Percentiles rank a stretch among this genome's conserved stretches.
phyloP scores from a whole-genome alignment of 192 early-diverging fungal genomes.

The Spizellomyces punctatus region DNA sequence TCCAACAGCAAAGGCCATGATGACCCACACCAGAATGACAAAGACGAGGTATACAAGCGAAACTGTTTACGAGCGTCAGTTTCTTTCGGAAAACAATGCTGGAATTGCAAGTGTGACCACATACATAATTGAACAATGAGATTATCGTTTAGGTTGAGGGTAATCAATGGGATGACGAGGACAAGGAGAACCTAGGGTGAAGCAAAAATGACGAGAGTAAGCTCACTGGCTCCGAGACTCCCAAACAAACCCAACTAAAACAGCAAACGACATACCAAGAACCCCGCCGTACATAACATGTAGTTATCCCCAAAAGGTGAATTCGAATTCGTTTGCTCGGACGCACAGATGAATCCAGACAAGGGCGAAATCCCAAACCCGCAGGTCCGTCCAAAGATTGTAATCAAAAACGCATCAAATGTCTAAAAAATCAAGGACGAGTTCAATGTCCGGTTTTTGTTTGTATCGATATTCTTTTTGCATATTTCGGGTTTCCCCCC shows the following conservation, averaged over 20 bases:
- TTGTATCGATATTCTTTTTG: too few species aligned
- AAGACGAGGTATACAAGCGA: conserved; percentile 56
- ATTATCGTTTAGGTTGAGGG: conserved; percentile 69
- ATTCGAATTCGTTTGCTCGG: conserved; percentile 40
- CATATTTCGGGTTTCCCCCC: too few species aligned
- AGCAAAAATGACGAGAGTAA: conserved; percentile 11
- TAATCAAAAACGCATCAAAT: conserved; percentile 68
- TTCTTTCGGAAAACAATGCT: neutral
- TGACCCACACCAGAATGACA: conserved; percentile 60
- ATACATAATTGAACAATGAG: conserved; percentile 64
- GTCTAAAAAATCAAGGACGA: conserved; percentile 32
- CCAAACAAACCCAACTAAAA: conserved; percentile 3
- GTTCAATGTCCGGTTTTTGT: neutral
- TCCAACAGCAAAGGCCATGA: conserved; percentile 58
- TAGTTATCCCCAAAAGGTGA: conserved; percentile 60
- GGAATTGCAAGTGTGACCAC: neutral
- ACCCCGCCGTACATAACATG: conserved; percentile 64
- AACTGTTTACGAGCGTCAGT: conserved; percentile 27
- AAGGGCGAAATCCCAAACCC: conserved; percentile 62
- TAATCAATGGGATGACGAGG: conserved; percentile 60
- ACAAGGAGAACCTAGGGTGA: neutral
- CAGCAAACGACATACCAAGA: conserved; percentile 41
- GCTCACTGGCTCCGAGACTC: neutral
- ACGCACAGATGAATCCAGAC: conserved; percentile 59
- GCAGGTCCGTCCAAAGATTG: conserved; percentile 64